phyloP scores from a whole-genome alignment of 805 yeast species.

The Suhomyces canberraensis region DNA sequence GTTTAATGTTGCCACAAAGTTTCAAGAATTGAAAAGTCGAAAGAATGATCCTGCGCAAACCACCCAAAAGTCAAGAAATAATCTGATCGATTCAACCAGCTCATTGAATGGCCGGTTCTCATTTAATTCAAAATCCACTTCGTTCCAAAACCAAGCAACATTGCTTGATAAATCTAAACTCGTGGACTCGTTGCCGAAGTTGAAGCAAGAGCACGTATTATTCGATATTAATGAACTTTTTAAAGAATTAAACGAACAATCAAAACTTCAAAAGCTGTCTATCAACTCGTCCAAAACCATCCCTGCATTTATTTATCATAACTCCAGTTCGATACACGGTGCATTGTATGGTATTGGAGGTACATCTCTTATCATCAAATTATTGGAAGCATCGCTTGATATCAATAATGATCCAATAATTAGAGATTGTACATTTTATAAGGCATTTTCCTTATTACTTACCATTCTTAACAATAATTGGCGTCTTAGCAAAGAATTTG shows the following conservation, averaged over 20 bases:
- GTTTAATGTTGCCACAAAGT: conserved; percentile 31
- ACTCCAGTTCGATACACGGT: conserved; percentile 24
- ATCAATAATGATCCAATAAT: conserved; percentile 9
- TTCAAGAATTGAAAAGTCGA: conserved; percentile 25
- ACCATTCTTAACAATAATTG: conserved; percentile 44
- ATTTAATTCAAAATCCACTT: neutral
- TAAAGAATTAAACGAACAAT: conserved; percentile 7
- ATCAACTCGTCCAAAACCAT: conserved; percentile 1
- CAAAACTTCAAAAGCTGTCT: neutral
- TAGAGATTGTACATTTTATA: conserved; percentile 24
- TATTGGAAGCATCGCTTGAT: conserved; percentile 44
- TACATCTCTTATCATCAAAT: conserved; percentile 40
- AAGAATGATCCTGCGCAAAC: neutral
- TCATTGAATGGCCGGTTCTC: neutral
- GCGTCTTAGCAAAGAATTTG: conserved; percentile 56
- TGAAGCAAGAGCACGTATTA: conserved; percentile 18
- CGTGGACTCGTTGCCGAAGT: conserved; percentile 12
- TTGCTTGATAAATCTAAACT: conserved; percentile 14
- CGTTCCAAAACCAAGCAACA: neutral
- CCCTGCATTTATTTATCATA: conserved; percentile 17
- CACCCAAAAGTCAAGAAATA: neutral
- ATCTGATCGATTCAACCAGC: neutral
- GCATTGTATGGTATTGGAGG: conserved; percentile 52
- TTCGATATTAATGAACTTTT: conserved; percentile 15
- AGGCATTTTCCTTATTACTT: conserved; percentile 41